Base-by-base conservation (phyloP, 345 rosid species). In the Heritiera littoralis region DNA sequence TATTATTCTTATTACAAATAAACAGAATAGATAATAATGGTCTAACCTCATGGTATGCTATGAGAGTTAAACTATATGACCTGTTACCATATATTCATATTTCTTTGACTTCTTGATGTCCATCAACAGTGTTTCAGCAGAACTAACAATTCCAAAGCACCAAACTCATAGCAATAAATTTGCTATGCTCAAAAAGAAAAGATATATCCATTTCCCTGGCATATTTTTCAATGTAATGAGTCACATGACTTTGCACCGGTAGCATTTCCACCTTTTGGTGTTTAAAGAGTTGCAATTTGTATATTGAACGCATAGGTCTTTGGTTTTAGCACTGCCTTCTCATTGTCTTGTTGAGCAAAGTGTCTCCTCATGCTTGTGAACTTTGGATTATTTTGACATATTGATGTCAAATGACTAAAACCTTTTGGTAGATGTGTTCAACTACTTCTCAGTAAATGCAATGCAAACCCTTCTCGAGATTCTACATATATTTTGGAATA, bases 271-370 rank as follows among this genome's bases (percentile, higher is more conserved):
- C 32, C 52, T 67, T 18, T 67, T 43, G 52, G 5, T 7, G 1
- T 41, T 67, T 9, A 9, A 65, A 14, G 38, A 35, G 8, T 64
- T 64, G 14, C 5, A 64, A 18, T 18, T 17, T 6, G 72, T 43
- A 23, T n/a, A 69, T 70, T 12, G 38, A 23, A 9, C 23, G 38
- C 13, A 40, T 46, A 48, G n/a, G n/a, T 48, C 56, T 70, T 70
- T 23, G 58, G 48, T 69, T 28, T 46, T 46, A 23, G 18, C 56
- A 23, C 28, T 17, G 55, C 54, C 55, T 56, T 56, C 3, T 56
- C 23, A 56, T 58, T 58, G 20, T 30, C 63, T 70, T 70, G 56
- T 70, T 48, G 40, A 70, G 41, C 6, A 46, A 67, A 67, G 72
- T 43, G 20, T 46, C 38, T 48, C 73, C 38, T 12, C 10, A 69